Base-by-base conservation (phyloP, 2,329 filamentous ascomycete genomes). In the Biscogniauxia mediterranea region DNA sequence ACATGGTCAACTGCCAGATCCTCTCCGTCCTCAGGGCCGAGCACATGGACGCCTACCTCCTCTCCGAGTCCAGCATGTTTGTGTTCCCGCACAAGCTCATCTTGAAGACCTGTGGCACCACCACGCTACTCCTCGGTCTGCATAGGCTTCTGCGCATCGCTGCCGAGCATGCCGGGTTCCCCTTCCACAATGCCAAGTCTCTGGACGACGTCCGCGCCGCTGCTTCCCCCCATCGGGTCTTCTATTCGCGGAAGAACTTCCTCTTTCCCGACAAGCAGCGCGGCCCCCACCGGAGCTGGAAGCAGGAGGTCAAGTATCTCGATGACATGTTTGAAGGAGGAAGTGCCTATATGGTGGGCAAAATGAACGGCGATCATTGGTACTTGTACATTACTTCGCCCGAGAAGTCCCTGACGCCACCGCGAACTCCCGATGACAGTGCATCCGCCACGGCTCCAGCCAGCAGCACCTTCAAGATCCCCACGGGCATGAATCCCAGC, bases 341-440 rank as follows among this genome's bases (percentile, higher is more conserved):
- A 59, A 98, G 94, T 76, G 95, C 95, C 56, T 99, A 99, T 78
- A 97, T 98, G 93, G 96, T 99, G 67, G 95, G 95, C 73, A 98
- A 97, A 80, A 98, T 98, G 94, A 99, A 99, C 70, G 94, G 95
- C 61, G 95, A 99, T 76, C 95, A 99, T 72, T 99, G 95, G 95
- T 98, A 98, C 75, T 82, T 99, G 59, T 99, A 99, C 80, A 89
- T 98, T 71, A 98, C 95, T 13, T 92, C 92, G 56, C 94, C 95
- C 19, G 89, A 90, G 74, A 89, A 86, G 54, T 81, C 85, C 58
- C 81, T 96, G 66, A 96, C 93, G 0, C 93, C 93, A 5, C 93
- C 94, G 60, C 83, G 88, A 28, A 96, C 91, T 11, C 93, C 94
- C 5, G 80, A 85, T 53, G 76, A 77, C 54, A 79, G 85, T 56